Evolutionary conservation across 1,139 yeast genomes (phyloP).

Genomic region (Debaryomycetaceae sp.): DNA sequence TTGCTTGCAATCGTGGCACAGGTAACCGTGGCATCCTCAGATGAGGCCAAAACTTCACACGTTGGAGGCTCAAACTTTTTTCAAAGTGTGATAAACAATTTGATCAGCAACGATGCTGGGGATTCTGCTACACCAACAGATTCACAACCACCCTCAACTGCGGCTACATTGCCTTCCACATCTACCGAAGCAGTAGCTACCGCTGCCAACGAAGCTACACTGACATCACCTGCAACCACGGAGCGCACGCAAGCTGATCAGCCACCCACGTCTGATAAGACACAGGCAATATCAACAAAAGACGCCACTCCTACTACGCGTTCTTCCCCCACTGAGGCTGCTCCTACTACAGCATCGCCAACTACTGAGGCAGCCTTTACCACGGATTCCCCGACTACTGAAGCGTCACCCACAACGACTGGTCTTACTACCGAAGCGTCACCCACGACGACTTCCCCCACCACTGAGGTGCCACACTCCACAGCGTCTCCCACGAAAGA

Average conservation of each 20-base stretch:
- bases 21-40: conserved; percentile 5
- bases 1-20: conserved; percentile 6
- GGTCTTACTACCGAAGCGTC: conserved; percentile 5
- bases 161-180: conserved; percentile 3
- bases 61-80: not conserved
- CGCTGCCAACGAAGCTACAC: not conserved
- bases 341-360: conserved; percentile 4
- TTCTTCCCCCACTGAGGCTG: conserved; percentile 4
- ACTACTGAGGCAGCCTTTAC: conserved; percentile 4
- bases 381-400: conserved; percentile 5
- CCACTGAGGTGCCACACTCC: conserved; percentile 6
- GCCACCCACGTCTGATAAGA: too few relatives aligned
- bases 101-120: not conserved
- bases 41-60: not conserved
- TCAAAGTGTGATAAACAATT: not conserved
- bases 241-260: too few relatives aligned
- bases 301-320: too few relatives aligned
- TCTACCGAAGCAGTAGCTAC: conserved; percentile 5
- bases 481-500: conserved; percentile 5
- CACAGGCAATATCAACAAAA: too few relatives aligned
- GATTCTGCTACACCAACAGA: not conserved
- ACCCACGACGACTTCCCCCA: conserved; percentile 4
- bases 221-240: too few relatives aligned
- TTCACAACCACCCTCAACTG: not conserved
- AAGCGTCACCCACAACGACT: conserved; percentile 6